A percentile compares a stretch with the other conserved stretches of the same genome.
These are phyloP conservation scores for Globisporangium iwayamae DNA, from an alignment of 352 stramenopile genomes.

Conservation along the genomic window DNA sequence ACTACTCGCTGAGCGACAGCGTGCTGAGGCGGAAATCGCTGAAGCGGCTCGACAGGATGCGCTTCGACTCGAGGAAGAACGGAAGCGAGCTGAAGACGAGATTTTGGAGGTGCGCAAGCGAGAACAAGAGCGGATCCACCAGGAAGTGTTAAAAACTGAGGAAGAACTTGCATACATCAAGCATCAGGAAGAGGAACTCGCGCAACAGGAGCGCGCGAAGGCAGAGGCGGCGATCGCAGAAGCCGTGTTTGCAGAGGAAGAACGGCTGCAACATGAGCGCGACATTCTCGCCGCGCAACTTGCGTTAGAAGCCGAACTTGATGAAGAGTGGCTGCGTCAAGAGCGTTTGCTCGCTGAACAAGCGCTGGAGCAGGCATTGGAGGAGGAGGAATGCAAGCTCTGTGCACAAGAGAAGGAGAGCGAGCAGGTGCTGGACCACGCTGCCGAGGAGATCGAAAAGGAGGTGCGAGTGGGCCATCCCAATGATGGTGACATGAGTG, in stretches of 20 bases:
- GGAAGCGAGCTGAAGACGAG: conserved; percentile 5
- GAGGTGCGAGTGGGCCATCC: neutral
- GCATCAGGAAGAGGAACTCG: conserved; percentile 7
- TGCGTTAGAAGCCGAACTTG: conserved; percentile 2
- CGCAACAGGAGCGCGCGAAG: neutral
- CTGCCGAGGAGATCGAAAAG: neutral
- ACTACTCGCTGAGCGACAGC: conserved; percentile 7
- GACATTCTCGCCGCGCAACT: conserved; percentile 8
- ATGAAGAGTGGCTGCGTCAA: neutral
- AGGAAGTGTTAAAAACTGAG: conserved; percentile 11
- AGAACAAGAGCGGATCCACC: conserved; percentile 19
- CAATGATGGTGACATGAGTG: neutral
- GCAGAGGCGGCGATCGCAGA: conserved; percentile 11
- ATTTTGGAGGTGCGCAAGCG: conserved; percentile 18
- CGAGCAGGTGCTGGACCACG: neutral
- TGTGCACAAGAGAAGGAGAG: conserved; percentile 3
- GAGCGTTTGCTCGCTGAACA: conserved; percentile 10
- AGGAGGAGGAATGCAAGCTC: conserved; percentile 5
- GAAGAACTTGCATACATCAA: conserved; percentile 23
- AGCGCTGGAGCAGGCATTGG: neutral
- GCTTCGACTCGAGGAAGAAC: conserved; percentile 6
- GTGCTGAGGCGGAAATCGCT: conserved; percentile 25
- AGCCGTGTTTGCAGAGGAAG: conserved; percentile 7
- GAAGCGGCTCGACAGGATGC: conserved; percentile 1
- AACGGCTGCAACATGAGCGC: conserved; percentile 8